Evolutionary conservation across 1,284 basidiomycete genomes (phyloP), one percentile per base, ranked within the genome.

Genomic region (Xerocomus nothofagi): DNA sequence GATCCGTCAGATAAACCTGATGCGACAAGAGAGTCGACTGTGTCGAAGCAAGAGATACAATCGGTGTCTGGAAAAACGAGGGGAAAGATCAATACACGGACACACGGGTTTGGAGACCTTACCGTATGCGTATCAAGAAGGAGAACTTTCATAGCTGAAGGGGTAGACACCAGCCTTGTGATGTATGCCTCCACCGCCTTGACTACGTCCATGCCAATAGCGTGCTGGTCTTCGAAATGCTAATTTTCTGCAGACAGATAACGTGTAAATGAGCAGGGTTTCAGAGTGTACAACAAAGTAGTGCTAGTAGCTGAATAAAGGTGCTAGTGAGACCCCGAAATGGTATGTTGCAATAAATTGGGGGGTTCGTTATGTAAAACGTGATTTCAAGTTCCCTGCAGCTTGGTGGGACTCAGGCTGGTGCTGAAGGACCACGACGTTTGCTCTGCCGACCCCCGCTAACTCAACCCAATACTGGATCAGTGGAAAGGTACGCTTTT

Each of bases 1-100:
- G 81, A 73, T 99, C 97, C 1, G 96, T 99, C 44, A 99, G 82
- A 70, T 99, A 99, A 18, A 99, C 92, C 67, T 99, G 94, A 60
- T 98, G 93, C 4, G 92, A 84, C n/a, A 99, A 77, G 20, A 99
- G 79, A 10, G 88, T 88, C 3, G 93, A 95, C 65, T 99, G 97
- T 0, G 97, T 99, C 2, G 93, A 88, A 4, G 94, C 91, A 8
- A 98, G 79, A 2, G 95, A 98, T 11, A 99, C 89, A 57, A 98
- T 96, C 1, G 97, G 93, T n/a, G 97, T 98, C 93, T 96, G 59
- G 1, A 12, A 50, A 23, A 47, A 44, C 21, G 53, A 45, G 46
- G 39, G 46, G 39, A 34, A 43, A 45, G 6, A 29, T 57, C 9
- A 55, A 45, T 27, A 36, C 23, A 31, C 18, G 31, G 33, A 8